Base-by-base conservation (phyloP, 1,284 basidiomycete genomes). In the Cutaneotrichosporon spelunceum region DNA sequence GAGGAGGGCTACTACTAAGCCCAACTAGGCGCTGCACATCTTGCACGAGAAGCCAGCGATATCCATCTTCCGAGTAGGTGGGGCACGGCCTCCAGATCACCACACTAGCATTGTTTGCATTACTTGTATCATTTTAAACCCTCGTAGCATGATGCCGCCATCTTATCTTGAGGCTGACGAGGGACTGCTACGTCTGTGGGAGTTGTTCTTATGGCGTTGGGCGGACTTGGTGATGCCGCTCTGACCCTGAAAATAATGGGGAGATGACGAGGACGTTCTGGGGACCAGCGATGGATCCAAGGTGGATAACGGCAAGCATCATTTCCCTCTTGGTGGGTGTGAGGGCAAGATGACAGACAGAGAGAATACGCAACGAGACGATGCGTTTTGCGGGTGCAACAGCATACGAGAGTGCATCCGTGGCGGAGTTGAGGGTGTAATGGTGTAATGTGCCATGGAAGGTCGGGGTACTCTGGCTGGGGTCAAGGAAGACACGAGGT, bases 1-100 rank as follows among this genome's bases (percentile, higher is more conserved):
- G 56, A 24, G 13, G 53, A 26, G 5, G 27, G 30, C 7, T 59
- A 49, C 49, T 59, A 59, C 50, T 26, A 26, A 19, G 14, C 39
- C 19, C 16, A 16, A 39, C 16, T 39, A 39, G 36, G 14, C 16
- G 1, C 9, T 19, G 36, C 36, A 10, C 36, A 19, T 39, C 36
- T 39, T 39, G 14, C 36, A 39, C 16, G 16, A n/a, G 14, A 39
- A 19, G 36, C n/a, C n/a, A 39, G 36, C 5, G 26, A 48, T 29
- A 49, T 11, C n/a, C 45, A 23, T 47, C 9, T 21, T 44, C 19
- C 14, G 10, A 44, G 8, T 21, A 44, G 21, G 19, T 8, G 42
- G 3, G 19, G 19, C 42, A 44, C 9, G 14, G 42, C 4, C 39
- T 42, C 39, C 39, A n/a, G 19, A 42, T 7, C 39, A 42, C 19